Base-by-base conservation (phyloP, 2,329 filamentous ascomycete species). In the Clonostachys chloroleuca region DNA sequence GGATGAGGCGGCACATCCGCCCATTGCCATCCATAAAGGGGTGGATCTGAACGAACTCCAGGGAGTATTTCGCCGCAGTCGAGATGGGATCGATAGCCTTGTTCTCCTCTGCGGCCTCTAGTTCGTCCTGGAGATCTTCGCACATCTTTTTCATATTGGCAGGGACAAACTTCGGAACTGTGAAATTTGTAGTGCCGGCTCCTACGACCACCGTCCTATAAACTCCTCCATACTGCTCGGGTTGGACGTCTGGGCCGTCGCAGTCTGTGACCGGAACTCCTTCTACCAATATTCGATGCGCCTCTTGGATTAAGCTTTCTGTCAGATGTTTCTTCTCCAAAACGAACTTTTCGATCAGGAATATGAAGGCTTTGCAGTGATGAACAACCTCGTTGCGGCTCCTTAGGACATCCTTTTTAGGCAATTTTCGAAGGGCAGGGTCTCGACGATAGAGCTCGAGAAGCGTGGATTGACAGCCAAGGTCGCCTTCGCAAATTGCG, bases 1-100 rank as follows among this genome's bases (percentile, higher is more conserved):
- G 54, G 3, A 72, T 56, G 12, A 72, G 54, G 1, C 65, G 57
- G 36, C 64, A 68, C 51, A 62, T 58, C 2, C 66, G 50, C 0
- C 66, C 66, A 30, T 72, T 72, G 0, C 66, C 67, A 24, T 70
- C 66, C 12, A 57, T 55, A 20, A 72, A 72, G 0, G 65, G 68
- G 10, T 72, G 65, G 2, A 70, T 69, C 7, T 57, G 56, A 12
- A 69, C 59, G 33, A 70, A 64, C 4, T 52, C 42, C 3, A 59
- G 46, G 0, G 58, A 58, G 14, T 60, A 59, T 13, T 64, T 63
- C 0, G 60, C 40, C 0, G 58, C 60, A 1, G 64, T 36, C 0
- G 59, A 62, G 34, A 65, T 59, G 0, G 60, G 59, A n/a, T 65
- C 61, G 1, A 64, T 41, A 3, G 5, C 16, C 0, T 46, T 35